Percentiles rank a stretch among this genome's conserved stretches.
Evolutionary conservation across 140 eudicot species (phyloP).

Genomic region (Stevia rebaudiana): DNA sequence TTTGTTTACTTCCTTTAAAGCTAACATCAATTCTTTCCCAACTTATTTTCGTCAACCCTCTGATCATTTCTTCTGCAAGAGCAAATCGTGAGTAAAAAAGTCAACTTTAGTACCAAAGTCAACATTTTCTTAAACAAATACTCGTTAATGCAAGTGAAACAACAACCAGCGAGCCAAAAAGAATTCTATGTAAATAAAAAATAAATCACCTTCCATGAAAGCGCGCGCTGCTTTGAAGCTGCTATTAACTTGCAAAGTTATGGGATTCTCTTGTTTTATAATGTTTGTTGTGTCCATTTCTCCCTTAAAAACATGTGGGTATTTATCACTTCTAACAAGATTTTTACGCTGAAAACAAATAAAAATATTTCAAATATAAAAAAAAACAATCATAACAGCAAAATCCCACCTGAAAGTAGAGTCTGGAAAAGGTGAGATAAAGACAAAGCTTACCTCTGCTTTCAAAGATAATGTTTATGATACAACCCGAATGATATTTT

Average conservation of each 20-base stretch:
- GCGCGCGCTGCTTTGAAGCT: slow-evolving; percentile 35
- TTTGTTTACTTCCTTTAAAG: slow-evolving; percentile 73
- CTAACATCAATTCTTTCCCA: slow-evolving; percentile 96
- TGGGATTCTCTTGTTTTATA: slow-evolving; percentile 27
- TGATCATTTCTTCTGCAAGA: slow-evolving; percentile 63
- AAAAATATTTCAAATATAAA: neutral
- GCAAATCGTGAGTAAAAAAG: neutral
- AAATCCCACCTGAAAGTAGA: too few species aligned
- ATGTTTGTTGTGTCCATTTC: slow-evolving; percentile 28
- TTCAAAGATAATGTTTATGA: too few species aligned
- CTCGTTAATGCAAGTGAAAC: neutral
- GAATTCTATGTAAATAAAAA: neutral
- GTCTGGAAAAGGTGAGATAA: too few species aligned
- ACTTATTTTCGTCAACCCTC: slow-evolving; percentile 55
- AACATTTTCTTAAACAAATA: neutral
- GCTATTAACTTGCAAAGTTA: slow-evolving; percentile 23
- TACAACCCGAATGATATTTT: too few species aligned
- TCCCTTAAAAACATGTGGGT: slow-evolving; percentile 59
- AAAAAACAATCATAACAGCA: too few species aligned
- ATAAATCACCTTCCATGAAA: slow-evolving; percentile 64
- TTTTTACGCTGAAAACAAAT: slow-evolving; percentile 46
- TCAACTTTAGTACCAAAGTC: neutral
- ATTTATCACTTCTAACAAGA: slow-evolving; percentile 46
- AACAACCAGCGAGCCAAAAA: neutral
- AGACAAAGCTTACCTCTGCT: too few species aligned